phyloP scores from a whole-genome alignment of 345 rosid genomes.

The Chamaenerion angustifolium region DNA sequence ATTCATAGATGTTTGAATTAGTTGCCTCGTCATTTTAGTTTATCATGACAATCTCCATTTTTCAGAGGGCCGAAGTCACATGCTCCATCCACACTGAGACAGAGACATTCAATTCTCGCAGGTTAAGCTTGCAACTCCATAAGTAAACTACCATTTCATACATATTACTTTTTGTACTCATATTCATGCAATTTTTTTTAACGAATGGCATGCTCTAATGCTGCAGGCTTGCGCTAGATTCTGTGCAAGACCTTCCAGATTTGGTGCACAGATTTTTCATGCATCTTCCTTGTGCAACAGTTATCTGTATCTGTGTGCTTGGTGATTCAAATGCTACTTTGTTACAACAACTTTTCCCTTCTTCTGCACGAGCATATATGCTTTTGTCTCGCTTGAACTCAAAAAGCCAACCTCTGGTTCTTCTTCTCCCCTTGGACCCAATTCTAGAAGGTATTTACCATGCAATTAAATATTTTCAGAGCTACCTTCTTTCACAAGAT shows the following conservation, averaged over 20 bases:
- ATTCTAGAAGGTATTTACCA: slow-evolving; percentile 47
- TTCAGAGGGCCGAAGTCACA: slow-evolving; percentile 3
- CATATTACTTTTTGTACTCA: background rate
- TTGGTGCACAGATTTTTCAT: slow-evolving; percentile 46
- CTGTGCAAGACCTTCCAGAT: slow-evolving; percentile 46
- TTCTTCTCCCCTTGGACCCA: slow-evolving; percentile 57
- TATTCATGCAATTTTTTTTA: slow-evolving; percentile 5
- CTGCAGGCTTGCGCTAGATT: slow-evolving; percentile 71
- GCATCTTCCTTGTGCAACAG: slow-evolving; percentile 45
- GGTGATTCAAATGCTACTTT: slow-evolving; percentile 40
- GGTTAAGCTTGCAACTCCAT: slow-evolving; percentile 1
- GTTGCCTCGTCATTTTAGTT: background rate
- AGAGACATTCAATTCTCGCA: slow-evolving; percentile 7
- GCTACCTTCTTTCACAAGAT: background rate
- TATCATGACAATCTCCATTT: slow-evolving; percentile 1
- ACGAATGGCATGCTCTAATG: slow-evolving; percentile 2
- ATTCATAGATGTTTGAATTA: background rate
- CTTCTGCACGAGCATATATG: slow-evolving; percentile 54
- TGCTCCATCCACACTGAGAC: slow-evolving; percentile 5
- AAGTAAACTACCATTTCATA: background rate
- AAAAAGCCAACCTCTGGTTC: slow-evolving; percentile 45
- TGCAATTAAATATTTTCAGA: background rate
- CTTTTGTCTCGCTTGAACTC: slow-evolving; percentile 55
- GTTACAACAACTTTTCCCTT: slow-evolving; percentile 48
- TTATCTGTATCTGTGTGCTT: slow-evolving; percentile 61